Evolutionary conservation across 2,329 filamentous ascomycete species (phyloP), one percentile per base, ranked within the genome.

Genomic region (Graphium sp.): DNA sequence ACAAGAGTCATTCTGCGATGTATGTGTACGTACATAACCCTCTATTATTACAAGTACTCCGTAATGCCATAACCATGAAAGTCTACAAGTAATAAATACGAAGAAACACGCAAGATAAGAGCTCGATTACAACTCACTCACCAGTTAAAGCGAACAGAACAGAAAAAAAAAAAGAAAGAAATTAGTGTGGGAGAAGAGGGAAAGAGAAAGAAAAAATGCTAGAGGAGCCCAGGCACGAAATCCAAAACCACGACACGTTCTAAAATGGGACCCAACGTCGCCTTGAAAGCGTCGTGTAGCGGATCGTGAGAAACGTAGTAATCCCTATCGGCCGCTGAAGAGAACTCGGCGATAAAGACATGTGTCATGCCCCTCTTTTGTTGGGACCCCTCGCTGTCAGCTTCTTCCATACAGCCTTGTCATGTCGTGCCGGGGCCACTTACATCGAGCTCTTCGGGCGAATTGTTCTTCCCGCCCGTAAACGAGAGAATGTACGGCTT

Each of bases 261-360:
- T 12, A 70, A 40, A 4, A 66, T 39, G 3, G 46, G 48, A 4
- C 51, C 48, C 14, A 62, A 43, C 34, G 49, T 58, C 34, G 58
- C 50, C 10, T 66, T 52, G 39, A 78, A 78, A 0, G 48, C 64
- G 29, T 56, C 46, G 45, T 81, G 74, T n/a, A 49, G 60, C 2
- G 73, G 72, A 38, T 81, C 75, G 22, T 67, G 49, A 26, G 62
- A 45, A 5, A 74, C 44, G 42, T 80, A 81, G 40, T 79, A 80
- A 32, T 68, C 59, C 30, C 73, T 55, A 42, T 82, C 74, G 36
- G 65, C 60, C 20, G 56, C 55, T 22, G 43, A 72, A 9, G 63
- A 59, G 34, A 81, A 81, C 38, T 78, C 65, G 19, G 64, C 58
- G 2, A 81, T 60, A 36, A 81, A 80, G 0, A 58, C 70, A 42